A percentile compares a stretch with the other conserved stretches of the same genome.
These are phyloP conservation scores for Lasiodiplodia sp. DNA, from an alignment of 2,329 filamentous ascomycete genomes.

Conservation along the genomic window DNA sequence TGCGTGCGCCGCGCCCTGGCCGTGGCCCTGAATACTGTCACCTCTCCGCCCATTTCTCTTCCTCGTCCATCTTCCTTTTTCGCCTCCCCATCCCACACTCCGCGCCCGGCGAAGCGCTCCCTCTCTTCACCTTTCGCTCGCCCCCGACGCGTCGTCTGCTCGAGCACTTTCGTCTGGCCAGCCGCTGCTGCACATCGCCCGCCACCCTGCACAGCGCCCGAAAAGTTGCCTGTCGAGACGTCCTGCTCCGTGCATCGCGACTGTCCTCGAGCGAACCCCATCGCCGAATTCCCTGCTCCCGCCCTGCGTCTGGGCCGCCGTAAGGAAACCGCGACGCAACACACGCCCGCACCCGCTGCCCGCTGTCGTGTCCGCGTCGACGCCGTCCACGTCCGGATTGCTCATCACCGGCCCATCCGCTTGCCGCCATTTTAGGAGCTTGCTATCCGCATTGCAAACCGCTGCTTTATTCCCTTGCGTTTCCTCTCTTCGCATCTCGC, in stretches of 20 bases:
- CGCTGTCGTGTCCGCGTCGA: background rate
- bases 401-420: constrained; percentile 7
- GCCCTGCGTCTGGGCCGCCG: constrained; percentile 18
- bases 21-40: constrained; percentile 7
- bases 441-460: constrained; percentile 19
- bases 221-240: constrained; percentile 6
- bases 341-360: background rate
- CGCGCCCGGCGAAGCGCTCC: constrained; percentile 27
- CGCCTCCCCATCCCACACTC: constrained; percentile 24
- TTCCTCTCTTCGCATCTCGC: constrained; percentile 15
- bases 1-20: constrained; percentile 1
- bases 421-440: constrained; percentile 18
- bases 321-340: background rate
- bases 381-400: constrained; percentile 5
- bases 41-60: constrained; percentile 12
- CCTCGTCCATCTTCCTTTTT: constrained; percentile 23
- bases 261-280: constrained; percentile 7
- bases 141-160: constrained; percentile 21
- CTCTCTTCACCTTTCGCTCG: constrained; percentile 21
- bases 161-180: constrained; percentile 13
- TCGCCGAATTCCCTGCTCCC: constrained; percentile 11
- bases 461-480: constrained; percentile 21
- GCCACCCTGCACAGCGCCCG: constrained; percentile 14
- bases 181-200: constrained; percentile 20
- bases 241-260: constrained; percentile 14